phyloP scores from a whole-genome alignment of 306 rosid genomes.

The Quercus variabilis region DNA sequence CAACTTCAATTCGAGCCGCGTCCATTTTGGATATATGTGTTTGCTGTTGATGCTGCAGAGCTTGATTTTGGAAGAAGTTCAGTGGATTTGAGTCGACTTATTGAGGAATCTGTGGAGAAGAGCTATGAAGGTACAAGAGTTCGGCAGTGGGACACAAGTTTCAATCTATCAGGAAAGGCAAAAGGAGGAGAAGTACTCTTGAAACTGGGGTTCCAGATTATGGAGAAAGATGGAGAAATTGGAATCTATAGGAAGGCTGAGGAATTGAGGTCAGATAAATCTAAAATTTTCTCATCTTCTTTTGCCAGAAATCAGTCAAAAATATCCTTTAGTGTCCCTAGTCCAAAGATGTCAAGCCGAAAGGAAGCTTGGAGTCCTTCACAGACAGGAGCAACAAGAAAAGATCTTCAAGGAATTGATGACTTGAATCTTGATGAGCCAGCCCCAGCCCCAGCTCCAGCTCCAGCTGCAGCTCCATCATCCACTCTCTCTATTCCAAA shows the following conservation, averaged over 20 bases:
- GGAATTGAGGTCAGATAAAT: constrained; percentile 42
- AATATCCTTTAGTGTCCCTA: constrained; percentile 81
- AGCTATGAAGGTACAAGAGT: constrained; percentile 59
- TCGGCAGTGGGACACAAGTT: constrained; percentile 82
- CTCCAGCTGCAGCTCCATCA: constrained; percentile 38
- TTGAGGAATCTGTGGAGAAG: constrained; percentile 69
- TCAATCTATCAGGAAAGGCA: constrained; percentile 76
- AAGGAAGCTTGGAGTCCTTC: constrained; percentile 75
- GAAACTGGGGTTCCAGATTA: constrained; percentile 87
- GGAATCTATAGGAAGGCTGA: constrained; percentile 59
- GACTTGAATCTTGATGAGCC: constrained; percentile 94
- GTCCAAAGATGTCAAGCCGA: constrained; percentile 69
- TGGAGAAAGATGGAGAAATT: constrained; percentile 92
- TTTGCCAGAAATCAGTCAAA: constrained; percentile 80
- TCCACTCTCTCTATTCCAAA: constrained; percentile 39
- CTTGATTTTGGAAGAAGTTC: constrained; percentile 73
- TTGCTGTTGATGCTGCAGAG: constrained; percentile 87
- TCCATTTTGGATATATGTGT: constrained; percentile 68
- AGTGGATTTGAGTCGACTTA: constrained; percentile 71
- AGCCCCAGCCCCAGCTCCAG: constrained; percentile 66
- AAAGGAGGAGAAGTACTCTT: constrained; percentile 83
- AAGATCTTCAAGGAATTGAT: constrained; percentile 69
- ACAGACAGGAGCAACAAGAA: constrained; percentile 21
- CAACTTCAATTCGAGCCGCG: constrained; percentile 76
- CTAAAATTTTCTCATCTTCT: constrained; percentile 36